Percentiles rank a stretch among this genome's conserved stretches.
Conservation (phyloP, 306 rosid genomes). For the Gleditsia sinensis region DNA sequence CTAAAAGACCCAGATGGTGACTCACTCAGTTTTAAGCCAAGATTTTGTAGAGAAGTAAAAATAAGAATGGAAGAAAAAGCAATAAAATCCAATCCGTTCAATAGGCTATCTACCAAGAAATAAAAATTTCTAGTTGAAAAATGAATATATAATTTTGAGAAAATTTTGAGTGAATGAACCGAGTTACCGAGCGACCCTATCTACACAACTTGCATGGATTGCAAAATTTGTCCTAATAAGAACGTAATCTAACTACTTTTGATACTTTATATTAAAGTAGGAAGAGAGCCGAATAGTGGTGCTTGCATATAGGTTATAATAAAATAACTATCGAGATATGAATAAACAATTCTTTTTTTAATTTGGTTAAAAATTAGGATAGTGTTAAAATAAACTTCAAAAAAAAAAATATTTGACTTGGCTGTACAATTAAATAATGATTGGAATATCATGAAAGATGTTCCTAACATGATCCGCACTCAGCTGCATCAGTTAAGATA, state of each 20-base stretch:
- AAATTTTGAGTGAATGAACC: too few species aligned
- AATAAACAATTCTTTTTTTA: neutral
- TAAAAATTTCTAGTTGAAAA: neutral
- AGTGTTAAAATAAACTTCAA: constrained; percentile 15
- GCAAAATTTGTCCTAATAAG: neutral
- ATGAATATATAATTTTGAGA: too few species aligned
- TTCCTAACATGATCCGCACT: constrained; percentile 52
- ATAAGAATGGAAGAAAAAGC: too few species aligned
- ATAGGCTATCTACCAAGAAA: too few species aligned
- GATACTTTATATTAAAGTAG: neutral
- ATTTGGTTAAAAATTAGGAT: neutral
- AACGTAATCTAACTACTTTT: neutral
- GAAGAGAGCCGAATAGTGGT: too few species aligned
- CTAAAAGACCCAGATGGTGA: constrained; percentile 6
- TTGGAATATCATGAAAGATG: constrained; percentile 28
- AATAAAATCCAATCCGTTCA: too few species aligned
- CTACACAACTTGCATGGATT: neutral
- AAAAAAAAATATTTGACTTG: constrained; percentile 32
- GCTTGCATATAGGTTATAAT: neutral
- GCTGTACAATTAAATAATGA: constrained; percentile 23
- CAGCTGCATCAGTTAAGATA: constrained; percentile 41
- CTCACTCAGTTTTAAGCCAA: constrained; percentile 9
- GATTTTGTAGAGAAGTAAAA: neutral
- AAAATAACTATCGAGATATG: constrained; percentile 8
- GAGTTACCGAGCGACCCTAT: too few species aligned